Evolutionary conservation across 495 filamentous ascomycete species (phyloP).

Genomic region (Tetracladium marchalianum): DNA sequence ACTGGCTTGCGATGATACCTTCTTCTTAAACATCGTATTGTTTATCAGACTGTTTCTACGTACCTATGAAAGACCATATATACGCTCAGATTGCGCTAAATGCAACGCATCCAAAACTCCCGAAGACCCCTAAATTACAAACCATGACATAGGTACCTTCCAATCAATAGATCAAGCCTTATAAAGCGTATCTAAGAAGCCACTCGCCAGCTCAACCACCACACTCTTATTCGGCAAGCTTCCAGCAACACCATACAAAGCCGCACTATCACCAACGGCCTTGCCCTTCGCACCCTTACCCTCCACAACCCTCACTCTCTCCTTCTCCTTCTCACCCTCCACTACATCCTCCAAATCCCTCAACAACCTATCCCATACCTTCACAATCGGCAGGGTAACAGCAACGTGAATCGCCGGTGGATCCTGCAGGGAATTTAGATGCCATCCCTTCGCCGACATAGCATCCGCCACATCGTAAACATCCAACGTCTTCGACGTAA

Average conservation of each 20-base stretch:
- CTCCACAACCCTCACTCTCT: conserved; percentile 53
- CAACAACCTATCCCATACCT: conserved; percentile 67
- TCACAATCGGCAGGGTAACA: conserved; percentile 81
- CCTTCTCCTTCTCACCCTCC: conserved; percentile 63
- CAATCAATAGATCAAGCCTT: conserved; percentile 57
- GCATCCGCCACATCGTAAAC: conserved; percentile 83
- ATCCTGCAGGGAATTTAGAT: conserved; percentile 82
- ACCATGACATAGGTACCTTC: too few species aligned
- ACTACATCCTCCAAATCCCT: conserved; percentile 69
- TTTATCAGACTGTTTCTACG: too few species aligned
- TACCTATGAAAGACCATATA: too few species aligned
- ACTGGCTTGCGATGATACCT: conserved; percentile 32
- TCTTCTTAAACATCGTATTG: conserved; percentile 4
- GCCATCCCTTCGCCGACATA: conserved; percentile 79
- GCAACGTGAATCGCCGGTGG: conserved; percentile 94
- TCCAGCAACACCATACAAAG: conserved; percentile 91
- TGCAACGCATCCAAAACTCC: too few species aligned
- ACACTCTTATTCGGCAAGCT: conserved; percentile 92
- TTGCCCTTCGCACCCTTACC: conserved; percentile 62
- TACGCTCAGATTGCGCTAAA: too few species aligned
- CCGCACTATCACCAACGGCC: conserved; percentile 63
- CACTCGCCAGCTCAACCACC: conserved; percentile 78
- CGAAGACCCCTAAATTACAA: too few species aligned
- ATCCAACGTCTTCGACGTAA: conserved; percentile 66
- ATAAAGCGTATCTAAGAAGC: conserved; percentile 92